phyloP scores from a whole-genome alignment of 352 stramenopile genomes.

The Thraustochytrium sp. region DNA sequence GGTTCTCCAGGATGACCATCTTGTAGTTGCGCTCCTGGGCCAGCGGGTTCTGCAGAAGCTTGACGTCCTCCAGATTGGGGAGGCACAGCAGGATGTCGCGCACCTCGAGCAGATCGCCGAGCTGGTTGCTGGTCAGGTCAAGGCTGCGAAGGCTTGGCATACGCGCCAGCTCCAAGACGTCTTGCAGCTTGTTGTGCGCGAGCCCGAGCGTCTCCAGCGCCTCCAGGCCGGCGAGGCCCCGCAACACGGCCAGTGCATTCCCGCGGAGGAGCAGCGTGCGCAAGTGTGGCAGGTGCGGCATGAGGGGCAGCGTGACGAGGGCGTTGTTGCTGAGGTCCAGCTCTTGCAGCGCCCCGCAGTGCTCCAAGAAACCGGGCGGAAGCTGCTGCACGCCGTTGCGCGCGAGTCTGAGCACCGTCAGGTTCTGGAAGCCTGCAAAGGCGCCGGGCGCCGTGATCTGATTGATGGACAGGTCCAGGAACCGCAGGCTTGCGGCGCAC shows the following conservation, averaged over 20 bases:
- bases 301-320: not conserved
- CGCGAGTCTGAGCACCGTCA: not conserved
- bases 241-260: not conserved
- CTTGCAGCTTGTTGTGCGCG: not conserved
- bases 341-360: not conserved
- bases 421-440: not conserved
- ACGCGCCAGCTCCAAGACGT: not conserved
- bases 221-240: not conserved
- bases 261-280: constrained; percentile 4
- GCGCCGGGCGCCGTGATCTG: not conserved
- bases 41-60: not conserved
- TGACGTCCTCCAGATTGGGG: not conserved
- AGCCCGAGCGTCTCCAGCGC: not conserved
- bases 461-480: not conserved
- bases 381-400: not conserved
- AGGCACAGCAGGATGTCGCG: constrained; percentile 4
- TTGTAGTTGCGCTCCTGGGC: not conserved
- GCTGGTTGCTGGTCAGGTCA: not conserved
- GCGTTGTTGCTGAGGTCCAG: constrained; percentile 22
- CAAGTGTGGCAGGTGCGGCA: not conserved
- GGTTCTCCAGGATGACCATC: not conserved
- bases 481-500: not conserved
- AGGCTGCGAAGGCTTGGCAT: not conserved
- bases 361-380: not conserved
- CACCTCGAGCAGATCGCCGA: constrained; percentile 7